Evolutionary conservation across 345 rosid species (phyloP).

Genomic region (Brassica juncea): DNA sequence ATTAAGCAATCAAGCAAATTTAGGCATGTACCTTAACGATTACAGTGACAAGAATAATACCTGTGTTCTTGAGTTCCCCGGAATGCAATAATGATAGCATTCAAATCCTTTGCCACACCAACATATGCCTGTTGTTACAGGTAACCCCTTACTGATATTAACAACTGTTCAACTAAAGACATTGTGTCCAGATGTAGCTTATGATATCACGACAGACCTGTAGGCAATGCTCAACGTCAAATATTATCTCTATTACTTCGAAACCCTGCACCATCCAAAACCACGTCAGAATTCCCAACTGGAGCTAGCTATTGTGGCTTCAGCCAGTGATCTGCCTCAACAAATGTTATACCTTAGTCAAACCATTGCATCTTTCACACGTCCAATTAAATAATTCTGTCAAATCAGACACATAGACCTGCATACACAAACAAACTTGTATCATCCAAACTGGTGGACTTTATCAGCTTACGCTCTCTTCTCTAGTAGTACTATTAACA

Average conservation of each 20-base stretch:
- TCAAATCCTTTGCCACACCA: slow-evolving; percentile 42
- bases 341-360: slow-evolving; percentile 56
- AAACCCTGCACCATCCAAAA: slow-evolving; percentile 63
- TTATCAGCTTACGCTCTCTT: neutral
- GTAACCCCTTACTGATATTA: neutral
- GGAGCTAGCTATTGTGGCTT: neutral
- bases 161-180: neutral
- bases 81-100: slow-evolving; percentile 42
- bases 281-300: slow-evolving; percentile 14
- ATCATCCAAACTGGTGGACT: slow-evolving; percentile 1
- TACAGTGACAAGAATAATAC: slow-evolving; percentile 10
- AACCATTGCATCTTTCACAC: slow-evolving; percentile 78
- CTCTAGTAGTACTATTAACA: neutral
- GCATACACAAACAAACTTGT: slow-evolving; percentile 37
- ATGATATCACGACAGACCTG: slow-evolving; percentile 51
- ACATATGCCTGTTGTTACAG: slow-evolving; percentile 52
- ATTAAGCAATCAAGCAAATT: slow-evolving; percentile 16
- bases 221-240: slow-evolving; percentile 80
- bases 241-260: slow-evolving; percentile 74
- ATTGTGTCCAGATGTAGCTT: neutral
- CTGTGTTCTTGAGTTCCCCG: slow-evolving; percentile 45
- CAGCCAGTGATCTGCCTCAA: neutral
- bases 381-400: slow-evolving; percentile 85
- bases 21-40: neutral
- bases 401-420: slow-evolving; percentile 87